Base-by-base conservation (phyloP, 805 yeast species). In the Candida ascalaphidarum region DNA sequence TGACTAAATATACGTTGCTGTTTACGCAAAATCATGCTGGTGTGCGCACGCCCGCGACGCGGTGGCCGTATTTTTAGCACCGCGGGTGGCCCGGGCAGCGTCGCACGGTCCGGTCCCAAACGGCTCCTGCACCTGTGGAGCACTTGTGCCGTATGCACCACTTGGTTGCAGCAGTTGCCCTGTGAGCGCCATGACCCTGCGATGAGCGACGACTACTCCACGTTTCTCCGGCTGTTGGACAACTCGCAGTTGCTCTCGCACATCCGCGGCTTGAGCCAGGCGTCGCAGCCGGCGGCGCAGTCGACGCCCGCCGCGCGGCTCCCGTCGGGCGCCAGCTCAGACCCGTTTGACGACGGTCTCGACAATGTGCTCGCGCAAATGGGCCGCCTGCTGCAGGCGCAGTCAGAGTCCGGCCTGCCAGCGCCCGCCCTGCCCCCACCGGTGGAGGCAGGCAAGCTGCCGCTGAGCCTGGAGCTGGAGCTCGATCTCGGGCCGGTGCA, bases 401-500 rank as follows among this genome's bases (percentile, higher is more conserved):
- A 29, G 12, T 8, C 19, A n/a, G 28, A 23, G 5, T 26, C 22
- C 11, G 22, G 20, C n/a, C 22, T 13, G 17, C 18, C 27, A 13
- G 2, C 7, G 17, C 10, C 17, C n/a, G 8, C 8, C 11, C 8
- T 17, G 22, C n/a, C 21, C 11, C 2, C 6, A 5, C 6, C 12
- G 4, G 12, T 16, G 5, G 12, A 10, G 29, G 18, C 11, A 21
- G 9, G 9, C 17, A 14, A 13, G 19, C 14, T 19, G n/a, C 21
- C 21, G 11, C 10, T 16, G 5, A 7, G 8, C 12, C 18, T 4
- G n/a, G 31, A 45, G 8, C 47, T 43, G 11, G 53, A 50, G 4
- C n/a, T n/a, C n/a, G 31, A 37, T 16, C 61, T 52, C 11, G 66
- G 63, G n/a, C 52, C 50, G 2, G 57, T 51, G 15, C 65, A 65